Percentiles rank a stretch among this genome's conserved stretches.
These are phyloP conservation scores for Cryptococcus hybrid DNA, from an alignment of 1,284 basidiomycete genomes.

Conservation along the genomic window DNA sequence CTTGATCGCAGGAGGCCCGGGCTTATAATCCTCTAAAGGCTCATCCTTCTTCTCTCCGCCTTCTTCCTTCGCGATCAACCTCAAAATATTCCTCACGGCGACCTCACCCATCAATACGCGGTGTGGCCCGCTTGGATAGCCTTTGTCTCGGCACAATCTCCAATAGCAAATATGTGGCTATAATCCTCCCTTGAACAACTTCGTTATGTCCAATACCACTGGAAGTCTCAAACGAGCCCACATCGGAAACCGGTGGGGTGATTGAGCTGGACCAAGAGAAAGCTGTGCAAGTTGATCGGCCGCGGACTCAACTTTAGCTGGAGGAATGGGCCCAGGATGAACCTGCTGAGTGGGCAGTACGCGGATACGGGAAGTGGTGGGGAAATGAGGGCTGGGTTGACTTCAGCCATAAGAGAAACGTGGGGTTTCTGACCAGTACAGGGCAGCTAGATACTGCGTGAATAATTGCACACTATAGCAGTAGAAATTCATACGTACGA, in stretches of 20 bases:
- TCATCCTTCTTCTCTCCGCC: conserved; percentile 19
- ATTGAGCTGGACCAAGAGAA: conserved; percentile 8
- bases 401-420: conserved; percentile 57
- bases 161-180: conserved; percentile 50
- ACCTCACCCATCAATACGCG: conserved; percentile 60
- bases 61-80: conserved; percentile 34
- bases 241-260: conserved; percentile 17
- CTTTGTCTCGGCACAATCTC: conserved; percentile 50
- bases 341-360: conserved; percentile 65
- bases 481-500: conserved; percentile 52
- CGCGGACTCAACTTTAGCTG: conserved; percentile 6
- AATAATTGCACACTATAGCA: background rate
- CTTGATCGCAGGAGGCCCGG: conserved; percentile 64
- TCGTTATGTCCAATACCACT: conserved; percentile 1
- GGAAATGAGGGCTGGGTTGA: conserved; percentile 58
- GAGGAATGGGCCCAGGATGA: conserved; percentile 15
- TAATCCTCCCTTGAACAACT: conserved; percentile 13
- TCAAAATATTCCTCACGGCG: conserved; percentile 48
- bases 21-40: conserved; percentile 59
- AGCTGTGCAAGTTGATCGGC: conserved; percentile 21
- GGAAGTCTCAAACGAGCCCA: background rate
- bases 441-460: conserved; percentile 34
- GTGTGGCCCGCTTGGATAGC: conserved; percentile 64
- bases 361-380: conserved; percentile 51
- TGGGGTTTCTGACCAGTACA: conserved; percentile 76